phyloP scores from a whole-genome alignment of 352 stramenopile genomes.

The Phytopythium litorale region DNA sequence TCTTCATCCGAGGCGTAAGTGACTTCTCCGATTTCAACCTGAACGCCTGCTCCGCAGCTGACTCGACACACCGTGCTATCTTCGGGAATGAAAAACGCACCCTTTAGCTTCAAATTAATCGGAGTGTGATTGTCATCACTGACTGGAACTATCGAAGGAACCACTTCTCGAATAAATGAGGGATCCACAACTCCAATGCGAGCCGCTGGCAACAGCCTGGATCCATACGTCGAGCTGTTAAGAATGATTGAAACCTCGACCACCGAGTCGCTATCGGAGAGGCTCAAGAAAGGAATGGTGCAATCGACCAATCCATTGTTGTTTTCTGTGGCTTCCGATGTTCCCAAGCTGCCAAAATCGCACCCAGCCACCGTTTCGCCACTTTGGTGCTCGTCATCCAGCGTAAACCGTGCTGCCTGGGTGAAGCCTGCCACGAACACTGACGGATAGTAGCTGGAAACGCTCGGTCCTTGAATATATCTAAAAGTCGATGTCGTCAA shows the following conservation, averaged over 20 bases:
- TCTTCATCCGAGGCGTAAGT: constrained; percentile 13
- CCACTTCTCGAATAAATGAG: constrained; percentile 20
- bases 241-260: constrained; percentile 20
- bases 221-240: background rate
- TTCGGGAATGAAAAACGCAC: constrained; percentile 22
- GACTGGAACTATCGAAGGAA: constrained; percentile 8
- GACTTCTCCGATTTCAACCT: constrained; percentile 6
- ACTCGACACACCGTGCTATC: constrained; percentile 20
- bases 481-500: constrained; percentile 17
- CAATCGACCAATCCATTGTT: constrained; percentile 23
- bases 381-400: background rate
- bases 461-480: constrained; percentile 12
- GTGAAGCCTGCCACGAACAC: constrained; percentile 17
- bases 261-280: constrained; percentile 14
- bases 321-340: constrained; percentile 8
- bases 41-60: constrained; percentile 9
- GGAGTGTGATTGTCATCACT: background rate
- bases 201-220: background rate
- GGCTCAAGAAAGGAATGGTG: constrained; percentile 17
- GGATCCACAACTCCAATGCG: constrained; percentile 21
- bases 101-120: constrained; percentile 21
- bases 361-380: background rate
- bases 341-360: background rate
- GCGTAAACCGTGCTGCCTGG: background rate
- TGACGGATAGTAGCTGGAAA: constrained; percentile 16